Conservation (phyloP, 805 yeast genomes). For the Candida ovalis region DNA sequence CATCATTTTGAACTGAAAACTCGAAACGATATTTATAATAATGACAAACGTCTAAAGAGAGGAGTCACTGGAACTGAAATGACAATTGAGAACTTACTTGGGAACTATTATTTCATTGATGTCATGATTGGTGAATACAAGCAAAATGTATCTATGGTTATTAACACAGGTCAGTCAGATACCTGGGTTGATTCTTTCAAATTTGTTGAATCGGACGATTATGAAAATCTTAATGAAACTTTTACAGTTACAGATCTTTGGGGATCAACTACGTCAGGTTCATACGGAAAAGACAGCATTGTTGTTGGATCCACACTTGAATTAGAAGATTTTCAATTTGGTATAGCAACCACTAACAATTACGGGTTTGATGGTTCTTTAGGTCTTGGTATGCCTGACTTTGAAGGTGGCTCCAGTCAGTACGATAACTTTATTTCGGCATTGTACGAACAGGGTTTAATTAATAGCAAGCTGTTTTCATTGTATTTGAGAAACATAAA, state of each 20-base stretch:
- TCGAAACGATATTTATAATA: background rate
- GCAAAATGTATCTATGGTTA: slow-evolving; percentile 20
- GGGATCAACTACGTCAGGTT: slow-evolving; percentile 15
- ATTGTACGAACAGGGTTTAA: slow-evolving; percentile 26
- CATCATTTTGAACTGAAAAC: slow-evolving; percentile 3
- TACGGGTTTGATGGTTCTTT: slow-evolving; percentile 14
- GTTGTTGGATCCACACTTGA: slow-evolving; percentile 8
- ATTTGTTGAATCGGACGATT: slow-evolving; percentile 10
- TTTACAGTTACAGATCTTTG: slow-evolving; percentile 12
- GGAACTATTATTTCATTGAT: slow-evolving; percentile 19
- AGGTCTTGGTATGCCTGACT: slow-evolving; percentile 18
- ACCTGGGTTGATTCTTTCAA: slow-evolving; percentile 26
- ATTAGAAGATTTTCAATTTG: slow-evolving; percentile 16
- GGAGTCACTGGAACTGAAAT: slow-evolving; percentile 13
- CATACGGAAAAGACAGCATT: slow-evolving; percentile 18
- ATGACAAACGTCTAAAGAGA: slow-evolving; percentile 7
- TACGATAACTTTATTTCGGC: slow-evolving; percentile 22
- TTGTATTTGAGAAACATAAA: slow-evolving; percentile 24
- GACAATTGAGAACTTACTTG: slow-evolving; percentile 12
- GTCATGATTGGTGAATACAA: slow-evolving; percentile 24
- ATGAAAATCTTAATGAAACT: slow-evolving; percentile 3
- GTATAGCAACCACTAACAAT: slow-evolving; percentile 17
- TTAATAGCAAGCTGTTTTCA: slow-evolving; percentile 25
- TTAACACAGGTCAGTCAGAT: slow-evolving; percentile 31
- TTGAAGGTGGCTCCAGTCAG: slow-evolving; percentile 4